phyloP scores from a whole-genome alignment of 192 early-diverging fungal species.

The Backusella parvicylindrica region DNA sequence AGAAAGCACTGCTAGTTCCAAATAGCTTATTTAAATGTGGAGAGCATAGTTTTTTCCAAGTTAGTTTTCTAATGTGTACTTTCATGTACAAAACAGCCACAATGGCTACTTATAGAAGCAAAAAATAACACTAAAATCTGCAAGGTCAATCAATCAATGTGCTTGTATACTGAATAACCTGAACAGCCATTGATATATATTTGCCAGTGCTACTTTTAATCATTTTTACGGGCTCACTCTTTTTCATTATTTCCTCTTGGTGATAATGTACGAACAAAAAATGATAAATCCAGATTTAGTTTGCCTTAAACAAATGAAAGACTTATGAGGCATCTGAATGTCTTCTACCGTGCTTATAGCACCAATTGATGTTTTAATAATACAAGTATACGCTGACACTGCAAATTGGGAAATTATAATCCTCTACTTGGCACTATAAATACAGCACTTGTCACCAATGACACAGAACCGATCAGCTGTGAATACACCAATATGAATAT shows the following conservation, averaged over 20 bases:
- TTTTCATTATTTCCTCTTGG: neutral
- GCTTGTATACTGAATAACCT: neutral
- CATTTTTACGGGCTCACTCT: neutral
- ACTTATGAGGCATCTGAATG: neutral
- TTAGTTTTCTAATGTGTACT: neutral
- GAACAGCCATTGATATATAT: neutral
- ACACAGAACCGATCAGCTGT: conserved; percentile 26
- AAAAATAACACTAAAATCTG: neutral
- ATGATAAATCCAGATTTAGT: neutral
- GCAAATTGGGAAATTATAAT: neutral
- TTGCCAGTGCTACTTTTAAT: neutral
- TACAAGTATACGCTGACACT: neutral
- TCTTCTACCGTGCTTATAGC: neutral
- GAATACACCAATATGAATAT: conserved; percentile 5
- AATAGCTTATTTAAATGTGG: neutral
- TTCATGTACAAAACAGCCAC: neutral
- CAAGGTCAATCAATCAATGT: neutral
- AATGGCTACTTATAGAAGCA: neutral
- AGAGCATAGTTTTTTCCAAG: neutral
- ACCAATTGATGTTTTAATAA: neutral
- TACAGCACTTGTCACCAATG: conserved; percentile 39
- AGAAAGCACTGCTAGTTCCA: neutral
- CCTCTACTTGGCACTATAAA: neutral
- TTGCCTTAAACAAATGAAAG: neutral
- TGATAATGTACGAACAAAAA: neutral